Evolutionary conservation across 441 rosid genomes (phyloP).

Genomic region (Isatis lusitanica): DNA sequence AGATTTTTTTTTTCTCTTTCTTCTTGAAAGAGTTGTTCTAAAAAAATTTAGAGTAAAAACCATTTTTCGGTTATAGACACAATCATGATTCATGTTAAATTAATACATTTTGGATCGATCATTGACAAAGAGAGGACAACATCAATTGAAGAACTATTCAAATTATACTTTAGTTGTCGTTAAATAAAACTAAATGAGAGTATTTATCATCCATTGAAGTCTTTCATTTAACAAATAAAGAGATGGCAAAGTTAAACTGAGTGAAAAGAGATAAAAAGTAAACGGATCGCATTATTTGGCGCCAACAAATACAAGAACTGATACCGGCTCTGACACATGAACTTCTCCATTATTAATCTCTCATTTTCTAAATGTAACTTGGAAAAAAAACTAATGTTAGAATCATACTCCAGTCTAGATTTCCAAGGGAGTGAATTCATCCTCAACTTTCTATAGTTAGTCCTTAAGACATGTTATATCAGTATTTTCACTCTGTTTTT

Average conservation of each 20-base stretch:
- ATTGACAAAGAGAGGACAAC: neutral
- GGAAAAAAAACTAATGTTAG: neutral
- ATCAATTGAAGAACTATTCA: neutral
- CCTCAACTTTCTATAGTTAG: neutral
- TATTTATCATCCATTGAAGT: neutral
- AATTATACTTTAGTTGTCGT: neutral
- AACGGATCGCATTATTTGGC: neutral
- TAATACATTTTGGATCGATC: neutral
- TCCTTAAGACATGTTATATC: neutral
- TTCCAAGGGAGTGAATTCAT: neutral
- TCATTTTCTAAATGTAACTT: neutral
- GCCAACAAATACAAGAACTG: neutral
- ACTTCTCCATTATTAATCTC: neutral
- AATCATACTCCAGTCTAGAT: neutral
- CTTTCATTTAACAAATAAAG: neutral
- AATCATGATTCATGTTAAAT: neutral
- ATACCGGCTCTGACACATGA: neutral
- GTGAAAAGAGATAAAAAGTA: neutral
- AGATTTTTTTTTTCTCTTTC: neutral
- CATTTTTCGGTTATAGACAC: neutral
- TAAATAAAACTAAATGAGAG: neutral
- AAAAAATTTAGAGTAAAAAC: neutral
- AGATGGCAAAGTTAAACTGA: no score
- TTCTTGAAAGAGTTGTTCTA: slow-evolving; percentile 16
- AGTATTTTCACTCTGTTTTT: neutral